Evolutionary conservation across 306 rosid species (phyloP), one percentile per base, ranked within the genome.

Genomic region (Leucaena leucocephala): DNA sequence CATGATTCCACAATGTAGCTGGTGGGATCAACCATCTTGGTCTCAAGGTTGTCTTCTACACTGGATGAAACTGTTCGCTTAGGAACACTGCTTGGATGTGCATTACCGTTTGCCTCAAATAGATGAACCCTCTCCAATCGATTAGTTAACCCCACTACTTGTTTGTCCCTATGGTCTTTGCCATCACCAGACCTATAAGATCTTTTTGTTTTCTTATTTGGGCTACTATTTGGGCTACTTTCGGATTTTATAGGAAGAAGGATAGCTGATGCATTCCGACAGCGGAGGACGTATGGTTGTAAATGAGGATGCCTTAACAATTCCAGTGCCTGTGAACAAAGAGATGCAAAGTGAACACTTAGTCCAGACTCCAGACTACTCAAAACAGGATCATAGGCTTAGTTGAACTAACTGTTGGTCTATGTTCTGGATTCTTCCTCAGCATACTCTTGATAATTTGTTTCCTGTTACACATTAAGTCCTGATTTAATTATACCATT

Each of bases 381-480:
- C 35, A 82, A 55, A 75, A 66, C 27, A 66, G 73, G 72, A 35
- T 74, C 16, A 27, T 16, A 48, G 57, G 63, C 69, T 82, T n/a
- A 68, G 58, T 73, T 75, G 79, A 71, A 86, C 98, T 90, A 79
- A 91, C 98, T 12, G 98, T 91, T 69, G 98, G 97, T 88, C 98
- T 87, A 75, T 93, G 92, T 82, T 90, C 98, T 4, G 98, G 98
- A 82, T 89, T 93, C 89, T 93, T 93, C 87, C 98, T 86, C 67
- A 93, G 93, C 98, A 93, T 91, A 84, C 92, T 91, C 88, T 90
- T 93, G 84, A 93, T 91, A 75, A 93, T 83, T 82, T 93, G 97
- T 86, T 93, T 93, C 94, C 98, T 93, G 87, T 73, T 42, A 82
- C 63, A 79, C 36, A 4, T 2, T 2, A 45, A 43, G 72, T 75